phyloP scores from a whole-genome alignment of 441 rosid genomes.

The Euphorbia schlechtendalii region DNA sequence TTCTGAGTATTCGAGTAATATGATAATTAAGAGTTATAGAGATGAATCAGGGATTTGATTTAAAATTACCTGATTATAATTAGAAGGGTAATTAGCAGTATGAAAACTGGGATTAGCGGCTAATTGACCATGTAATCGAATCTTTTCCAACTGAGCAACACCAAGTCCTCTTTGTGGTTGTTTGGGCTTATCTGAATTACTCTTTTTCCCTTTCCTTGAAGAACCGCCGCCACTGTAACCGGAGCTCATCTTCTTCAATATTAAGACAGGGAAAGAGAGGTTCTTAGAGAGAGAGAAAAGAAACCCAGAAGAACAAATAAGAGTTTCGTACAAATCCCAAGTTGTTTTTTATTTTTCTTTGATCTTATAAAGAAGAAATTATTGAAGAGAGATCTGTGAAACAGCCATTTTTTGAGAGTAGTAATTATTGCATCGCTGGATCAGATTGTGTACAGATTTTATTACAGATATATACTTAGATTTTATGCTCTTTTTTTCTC shows the following conservation, averaged over 20 bases:
- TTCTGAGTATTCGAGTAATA: too few relatives aligned
- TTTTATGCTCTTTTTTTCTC: conserved; percentile 41
- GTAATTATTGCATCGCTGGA: conserved; percentile 88
- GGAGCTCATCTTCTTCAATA: conserved; percentile 44
- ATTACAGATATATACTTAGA: conserved; percentile 55
- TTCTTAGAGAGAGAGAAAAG: conserved; percentile 3
- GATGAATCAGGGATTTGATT: too few relatives aligned
- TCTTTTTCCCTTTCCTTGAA: conserved; percentile 69
- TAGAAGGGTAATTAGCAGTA: conserved; percentile 29
- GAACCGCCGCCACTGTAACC: conserved; percentile 51
- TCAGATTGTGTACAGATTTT: conserved; percentile 74
- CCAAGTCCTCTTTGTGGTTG: conserved; percentile 99
- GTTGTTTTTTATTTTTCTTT: too few relatives aligned
- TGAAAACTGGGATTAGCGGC: conserved; percentile 42
- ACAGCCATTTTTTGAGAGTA: conserved; percentile 22
- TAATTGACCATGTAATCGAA: conserved; percentile 78
- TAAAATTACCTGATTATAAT: conserved; percentile 41
- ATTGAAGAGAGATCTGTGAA: too few relatives aligned
- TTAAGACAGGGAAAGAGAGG: conserved; percentile 6
- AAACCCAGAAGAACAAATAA: not conserved
- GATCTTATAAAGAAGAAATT: too few relatives aligned
- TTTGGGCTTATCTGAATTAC: conserved; percentile 78
- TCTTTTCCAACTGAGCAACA: conserved; percentile 96
- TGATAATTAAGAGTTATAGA: too few relatives aligned
- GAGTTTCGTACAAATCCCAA: conserved; percentile 19